Base-by-base conservation (phyloP, 805 yeast genomes). In the Spathaspora arborariae region DNA sequence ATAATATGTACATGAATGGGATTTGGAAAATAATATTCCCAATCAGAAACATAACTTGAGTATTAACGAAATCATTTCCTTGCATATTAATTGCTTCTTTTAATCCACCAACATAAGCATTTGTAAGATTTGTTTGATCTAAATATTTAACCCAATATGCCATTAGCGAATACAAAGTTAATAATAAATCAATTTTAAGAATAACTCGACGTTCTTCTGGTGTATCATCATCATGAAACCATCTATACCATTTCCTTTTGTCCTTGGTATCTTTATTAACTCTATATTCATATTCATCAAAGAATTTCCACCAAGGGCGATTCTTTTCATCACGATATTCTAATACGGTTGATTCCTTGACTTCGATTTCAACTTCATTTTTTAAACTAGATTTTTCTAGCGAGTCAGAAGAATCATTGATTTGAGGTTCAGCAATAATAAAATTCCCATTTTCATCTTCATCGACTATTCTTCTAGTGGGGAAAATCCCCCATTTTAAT, bases 91-190 rank as follows among this genome's bases (percentile, higher is more conserved):
- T 64, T 40, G 70, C 81, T 53, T 76, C 81, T 48, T 74, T 63
- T 79, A 85, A 72, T 18, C 87, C 85, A 15, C 82, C 75, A 36
- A 80, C 82, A 55, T 82, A 84, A 1, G 89, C 89, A 56, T 83
- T 81, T 50, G 74, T 75, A 46, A 80, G 65, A 60, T 84, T 85
- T 39, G 78, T 68, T 46, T 74, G 75, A 56, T 85, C 89, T 42
- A 85, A 65, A 45, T 80, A 79, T 58, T 84, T 84, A 45, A 84
- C 79, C 85, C 86, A 85, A 60, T 83, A 83, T 1, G 79, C 56
- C 55, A 62, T 53, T 47, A 68, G 52, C 7, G 70, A 62, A 46
- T 65, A 68, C 30, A 67, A 48, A 9, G 72, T 63, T 35, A 68
- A 53, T 20, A 64, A 42, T 10, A 67, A 44, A 48, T 68, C 74